A percentile compares a stretch with the other conserved stretches of the same genome.
Evolutionary conservation across 805 yeast genomes (phyloP).

Genomic region (Candida krabiensis): DNA sequence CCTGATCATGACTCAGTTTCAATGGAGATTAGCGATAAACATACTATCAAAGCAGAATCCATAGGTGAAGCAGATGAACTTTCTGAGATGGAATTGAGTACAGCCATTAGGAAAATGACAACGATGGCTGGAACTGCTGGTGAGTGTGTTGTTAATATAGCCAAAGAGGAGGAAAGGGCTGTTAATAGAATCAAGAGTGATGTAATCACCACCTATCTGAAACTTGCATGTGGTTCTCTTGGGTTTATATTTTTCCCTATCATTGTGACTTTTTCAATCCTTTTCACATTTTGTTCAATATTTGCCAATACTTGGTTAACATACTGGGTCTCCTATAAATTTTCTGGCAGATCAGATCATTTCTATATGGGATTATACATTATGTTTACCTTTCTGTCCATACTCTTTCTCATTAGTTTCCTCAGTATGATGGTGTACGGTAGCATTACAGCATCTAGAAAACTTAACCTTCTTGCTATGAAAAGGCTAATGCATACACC

Average conservation of each 20-base stretch:
- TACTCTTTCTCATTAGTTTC: conserved; percentile 41
- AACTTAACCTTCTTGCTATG: conserved; percentile 59
- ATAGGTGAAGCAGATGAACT: conserved; percentile 34
- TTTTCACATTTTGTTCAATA: conserved; percentile 51
- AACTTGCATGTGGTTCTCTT: conserved; percentile 54
- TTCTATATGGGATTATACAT: conserved; percentile 77
- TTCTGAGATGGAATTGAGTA: conserved; percentile 53
- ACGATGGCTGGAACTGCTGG: no score
- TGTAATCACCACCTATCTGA: conserved; percentile 51
- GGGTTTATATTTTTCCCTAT: conserved; percentile 32
- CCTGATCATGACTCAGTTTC: conserved; percentile 16
- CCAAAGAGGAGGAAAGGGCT: no score
- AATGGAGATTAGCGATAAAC: conserved; percentile 12
- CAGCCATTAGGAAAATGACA: conserved; percentile 52
- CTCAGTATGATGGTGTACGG: conserved; percentile 49
- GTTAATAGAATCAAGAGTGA: no score
- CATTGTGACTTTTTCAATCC: conserved; percentile 21
- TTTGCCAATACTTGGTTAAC: conserved; percentile 79
- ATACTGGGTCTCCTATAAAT: conserved; percentile 69
- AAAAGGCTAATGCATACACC: conserved; percentile 68
- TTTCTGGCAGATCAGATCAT: conserved; percentile 43
- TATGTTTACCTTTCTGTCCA: conserved; percentile 52
- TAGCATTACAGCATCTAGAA: conserved; percentile 53
- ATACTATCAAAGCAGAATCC: conserved; percentile 17
- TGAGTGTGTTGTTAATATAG: no score